Evolutionary conservation across 176 grass and related monocot genomes (phyloP).

Genomic region (Phyllostachys edulis): DNA sequence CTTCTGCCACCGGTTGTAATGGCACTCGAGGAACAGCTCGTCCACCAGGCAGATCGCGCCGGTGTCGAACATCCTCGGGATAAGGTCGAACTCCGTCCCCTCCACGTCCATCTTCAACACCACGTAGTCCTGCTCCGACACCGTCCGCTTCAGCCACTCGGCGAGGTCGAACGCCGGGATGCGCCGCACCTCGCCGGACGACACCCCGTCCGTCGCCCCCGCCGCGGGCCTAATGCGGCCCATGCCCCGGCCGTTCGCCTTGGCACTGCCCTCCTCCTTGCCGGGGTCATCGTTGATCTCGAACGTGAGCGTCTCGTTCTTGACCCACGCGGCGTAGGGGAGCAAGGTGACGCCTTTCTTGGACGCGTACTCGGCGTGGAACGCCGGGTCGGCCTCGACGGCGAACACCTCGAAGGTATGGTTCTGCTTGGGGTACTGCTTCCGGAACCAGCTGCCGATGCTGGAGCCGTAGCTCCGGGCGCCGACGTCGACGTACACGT

Average conservation of each 20-base stretch:
- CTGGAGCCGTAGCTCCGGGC: constrained; percentile 70
- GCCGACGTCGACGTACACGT: constrained; percentile 75
- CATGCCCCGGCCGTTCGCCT: constrained; percentile 47
- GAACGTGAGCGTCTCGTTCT: constrained; percentile 69
- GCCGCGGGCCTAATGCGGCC: constrained; percentile 51
- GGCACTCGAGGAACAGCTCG: constrained; percentile 83
- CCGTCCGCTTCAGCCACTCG: constrained; percentile 52
- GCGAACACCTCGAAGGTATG: constrained; percentile 72
- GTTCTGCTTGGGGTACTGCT: constrained; percentile 86
- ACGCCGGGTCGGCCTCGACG: constrained; percentile 67
- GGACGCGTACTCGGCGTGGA: constrained; percentile 58
- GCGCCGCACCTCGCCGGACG: constrained; percentile 34
- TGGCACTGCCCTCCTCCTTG: not conserved
- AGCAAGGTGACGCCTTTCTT: constrained; percentile 24
- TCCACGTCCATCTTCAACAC: constrained; percentile 94
- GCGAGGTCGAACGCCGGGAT: constrained; percentile 72
- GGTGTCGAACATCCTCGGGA: constrained; percentile 53
- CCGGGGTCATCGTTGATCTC: constrained; percentile 59
- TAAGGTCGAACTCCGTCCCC: constrained; percentile 71
- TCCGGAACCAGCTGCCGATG: constrained; percentile 79
- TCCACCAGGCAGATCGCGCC: constrained; percentile 65
- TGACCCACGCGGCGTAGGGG: constrained; percentile 75
- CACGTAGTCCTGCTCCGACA: constrained; percentile 62
- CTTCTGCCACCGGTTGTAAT: constrained; percentile 83
- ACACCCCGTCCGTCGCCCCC: not conserved